Evolutionary conservation across 768 basidiomycete genomes (phyloP).

Genomic region (Tylopilus subfusipes): DNA sequence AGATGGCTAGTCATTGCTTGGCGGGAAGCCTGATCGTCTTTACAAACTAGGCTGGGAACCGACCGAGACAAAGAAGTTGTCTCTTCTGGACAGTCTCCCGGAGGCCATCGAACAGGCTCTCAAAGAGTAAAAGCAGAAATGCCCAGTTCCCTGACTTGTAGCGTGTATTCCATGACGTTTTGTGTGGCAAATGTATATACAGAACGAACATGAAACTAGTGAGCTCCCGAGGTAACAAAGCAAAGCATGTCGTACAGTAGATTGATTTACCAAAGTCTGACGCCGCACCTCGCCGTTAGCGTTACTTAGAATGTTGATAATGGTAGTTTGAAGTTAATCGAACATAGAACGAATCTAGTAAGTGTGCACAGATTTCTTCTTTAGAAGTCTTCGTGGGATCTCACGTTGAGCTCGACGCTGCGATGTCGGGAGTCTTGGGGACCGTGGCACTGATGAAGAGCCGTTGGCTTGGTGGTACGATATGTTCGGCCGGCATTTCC

Average conservation of each 20-base stretch:
- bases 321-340: conserved; percentile 1
- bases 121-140: neutral
- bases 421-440: conserved; percentile 4
- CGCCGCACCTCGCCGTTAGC: neutral
- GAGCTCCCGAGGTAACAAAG: neutral
- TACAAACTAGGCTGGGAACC: conserved; percentile 41
- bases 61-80: conserved; percentile 22
- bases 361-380: neutral
- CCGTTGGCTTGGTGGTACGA: conserved; percentile 45
- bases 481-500: conserved; percentile 44
- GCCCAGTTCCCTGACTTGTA: neutral
- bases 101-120: conserved; percentile 30
- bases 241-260: conserved; percentile 1
- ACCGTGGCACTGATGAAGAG: conserved; percentile 30
- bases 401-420: neutral
- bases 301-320: conserved; percentile 7
- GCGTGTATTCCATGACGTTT: conserved; percentile 1
- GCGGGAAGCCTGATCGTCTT: conserved; percentile 36
- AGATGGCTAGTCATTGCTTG: conserved; percentile 43
- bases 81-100: conserved; percentile 28
- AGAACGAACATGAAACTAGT: conserved; percentile 3
- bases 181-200: neutral
- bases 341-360: conserved; percentile 16
- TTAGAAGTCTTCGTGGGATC: neutral
- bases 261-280: neutral